Conservation (phyloP, 2,329 filamentous ascomycete genomes). For the Dothideomycetes sp. region DNA sequence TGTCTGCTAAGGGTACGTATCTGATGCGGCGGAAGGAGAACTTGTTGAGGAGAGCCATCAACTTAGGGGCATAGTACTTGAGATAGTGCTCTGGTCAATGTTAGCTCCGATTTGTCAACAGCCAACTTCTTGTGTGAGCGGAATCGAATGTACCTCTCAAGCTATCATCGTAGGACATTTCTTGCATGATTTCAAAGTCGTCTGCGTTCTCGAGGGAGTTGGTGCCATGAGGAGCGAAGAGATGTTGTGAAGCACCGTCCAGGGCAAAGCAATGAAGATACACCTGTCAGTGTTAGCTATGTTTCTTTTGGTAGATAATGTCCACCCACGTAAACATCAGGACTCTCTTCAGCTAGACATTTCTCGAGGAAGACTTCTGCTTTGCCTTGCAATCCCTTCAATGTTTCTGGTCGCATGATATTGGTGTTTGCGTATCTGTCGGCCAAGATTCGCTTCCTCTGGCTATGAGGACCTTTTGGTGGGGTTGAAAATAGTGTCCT, state of each 20-base stretch:
- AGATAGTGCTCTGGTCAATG: constrained; percentile 3
- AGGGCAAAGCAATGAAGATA: constrained; percentile 15
- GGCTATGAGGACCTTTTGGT: constrained; percentile 6
- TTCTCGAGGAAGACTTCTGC: constrained; percentile 13
- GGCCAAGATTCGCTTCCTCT: constrained; percentile 14
- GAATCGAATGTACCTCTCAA: constrained; percentile 4
- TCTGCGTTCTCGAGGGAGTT: constrained; percentile 11
- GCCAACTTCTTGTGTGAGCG: too few relatives aligned
- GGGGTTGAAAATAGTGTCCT: constrained; percentile 16
- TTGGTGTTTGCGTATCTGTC: constrained; percentile 16
- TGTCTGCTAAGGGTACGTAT: constrained; percentile 8
- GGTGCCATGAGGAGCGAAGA: constrained; percentile 14
- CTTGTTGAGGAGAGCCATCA: neutral
- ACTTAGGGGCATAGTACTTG: constrained; percentile 13
- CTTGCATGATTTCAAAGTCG: constrained; percentile 13
- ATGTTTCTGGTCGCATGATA: constrained; percentile 11
- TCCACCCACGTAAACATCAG: constrained; percentile 15
- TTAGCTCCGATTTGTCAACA: constrained; percentile 2
- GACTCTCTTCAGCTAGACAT: constrained; percentile 5
- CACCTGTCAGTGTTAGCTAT: neutral
- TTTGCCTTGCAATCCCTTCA: constrained; percentile 3
- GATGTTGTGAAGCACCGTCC: constrained; percentile 14
- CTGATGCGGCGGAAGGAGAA: neutral
- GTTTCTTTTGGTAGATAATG: neutral
- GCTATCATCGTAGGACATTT: constrained; percentile 15